Evolutionary conservation across 169 alveolate genomes (phyloP).

Genomic region (Plasmodium gaboni): DNA sequence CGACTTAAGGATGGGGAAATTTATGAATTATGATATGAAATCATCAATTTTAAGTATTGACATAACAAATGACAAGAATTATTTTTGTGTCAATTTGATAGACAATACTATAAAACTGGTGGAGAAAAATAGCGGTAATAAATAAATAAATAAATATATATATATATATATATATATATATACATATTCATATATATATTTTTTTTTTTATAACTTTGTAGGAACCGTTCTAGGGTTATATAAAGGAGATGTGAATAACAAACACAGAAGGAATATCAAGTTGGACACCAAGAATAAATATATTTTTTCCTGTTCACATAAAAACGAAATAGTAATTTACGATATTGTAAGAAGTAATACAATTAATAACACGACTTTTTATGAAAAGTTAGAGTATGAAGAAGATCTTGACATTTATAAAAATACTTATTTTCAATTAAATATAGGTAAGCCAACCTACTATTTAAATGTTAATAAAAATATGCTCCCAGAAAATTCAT

Average conservation of each 20-base stretch:
- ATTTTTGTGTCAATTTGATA: conserved; percentile 29
- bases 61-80: conserved; percentile 53
- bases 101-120: conserved; percentile 55
- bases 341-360: conserved; percentile 66
- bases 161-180: neutral
- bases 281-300: conserved; percentile 47
- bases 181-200: neutral
- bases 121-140: conserved; percentile 73
- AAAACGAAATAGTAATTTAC: conserved; percentile 43
- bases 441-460: conserved; percentile 69
- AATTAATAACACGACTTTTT: conserved; percentile 40
- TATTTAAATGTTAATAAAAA: conserved; percentile 59
- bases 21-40: conserved; percentile 46
- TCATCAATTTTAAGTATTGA: conserved; percentile 66
- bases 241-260: conserved; percentile 69
- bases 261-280: conserved; percentile 64
- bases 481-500: conserved; percentile 26
- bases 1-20: conserved; percentile 70
- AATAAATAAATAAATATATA: neutral
- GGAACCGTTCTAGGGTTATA: conserved; percentile 66
- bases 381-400: conserved; percentile 26
- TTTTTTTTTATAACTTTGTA: neutral
- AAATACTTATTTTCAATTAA: conserved; percentile 43
- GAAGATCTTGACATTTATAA: conserved; percentile 56
- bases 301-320: conserved; percentile 59